Conservation (phyloP, 306 rosid genomes). For the Trifolium subterraneum region DNA sequence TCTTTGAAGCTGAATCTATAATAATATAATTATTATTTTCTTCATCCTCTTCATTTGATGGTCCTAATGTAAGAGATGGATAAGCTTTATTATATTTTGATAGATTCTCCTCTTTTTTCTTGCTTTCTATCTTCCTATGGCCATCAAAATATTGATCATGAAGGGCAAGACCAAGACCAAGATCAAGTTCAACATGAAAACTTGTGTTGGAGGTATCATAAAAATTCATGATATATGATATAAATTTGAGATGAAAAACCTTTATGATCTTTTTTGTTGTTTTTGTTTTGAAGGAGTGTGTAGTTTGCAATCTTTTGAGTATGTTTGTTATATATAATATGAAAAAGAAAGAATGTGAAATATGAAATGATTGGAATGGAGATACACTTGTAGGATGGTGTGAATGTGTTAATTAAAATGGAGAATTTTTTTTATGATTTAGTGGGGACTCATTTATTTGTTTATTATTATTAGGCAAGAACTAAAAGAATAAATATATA, state of each 20-base stretch:
- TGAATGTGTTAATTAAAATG: constrained; percentile 1
- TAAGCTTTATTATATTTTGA: constrained; percentile 46
- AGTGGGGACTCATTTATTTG: constrained; percentile 48
- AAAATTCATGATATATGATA: constrained; percentile 52
- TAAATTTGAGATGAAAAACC: constrained; percentile 1
- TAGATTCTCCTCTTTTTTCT: constrained; percentile 41
- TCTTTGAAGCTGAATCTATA: constrained; percentile 34
- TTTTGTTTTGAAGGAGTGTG: constrained; percentile 16
- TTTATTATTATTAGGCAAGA: constrained; percentile 21
- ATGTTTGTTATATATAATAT: constrained; percentile 6
- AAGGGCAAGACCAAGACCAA: constrained; percentile 61
- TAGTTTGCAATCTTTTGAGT: constrained; percentile 12
- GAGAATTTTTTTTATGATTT: background rate
- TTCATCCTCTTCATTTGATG: constrained; percentile 40
- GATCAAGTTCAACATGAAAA: constrained; percentile 68
- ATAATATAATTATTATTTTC: background rate
- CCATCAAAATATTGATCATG: constrained; percentile 17
- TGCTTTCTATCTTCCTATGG: constrained; percentile 25
- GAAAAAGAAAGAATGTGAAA: constrained; percentile 6
- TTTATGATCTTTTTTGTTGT: constrained; percentile 20
- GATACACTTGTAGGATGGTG: constrained; percentile 20
- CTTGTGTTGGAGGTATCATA: constrained; percentile 50
- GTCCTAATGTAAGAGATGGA: constrained; percentile 73
- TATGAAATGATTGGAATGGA: constrained; percentile 13
- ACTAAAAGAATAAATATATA: constrained; percentile 1